These are phyloP conservation scores for Barnettozyma botsteinii DNA, from an alignment of 805 yeast genomes.

Conservation along the genomic window DNA sequence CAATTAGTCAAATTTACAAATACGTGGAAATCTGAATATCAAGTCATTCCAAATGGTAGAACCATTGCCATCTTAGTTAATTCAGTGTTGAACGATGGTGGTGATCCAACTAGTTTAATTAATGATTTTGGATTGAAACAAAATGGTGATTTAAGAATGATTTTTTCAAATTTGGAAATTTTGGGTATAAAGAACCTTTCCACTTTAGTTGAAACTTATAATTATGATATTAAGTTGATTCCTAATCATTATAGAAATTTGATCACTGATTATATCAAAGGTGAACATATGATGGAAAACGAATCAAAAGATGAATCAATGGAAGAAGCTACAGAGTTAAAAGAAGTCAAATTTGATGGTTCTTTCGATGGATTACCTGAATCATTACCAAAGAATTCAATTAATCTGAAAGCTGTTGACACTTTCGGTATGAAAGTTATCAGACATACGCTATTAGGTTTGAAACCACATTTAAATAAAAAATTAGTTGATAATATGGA, in stretches of 20 bases:
- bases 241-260: constrained; percentile 33
- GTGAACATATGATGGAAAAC: constrained; percentile 4
- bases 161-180: constrained; percentile 37
- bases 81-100: constrained; percentile 15
- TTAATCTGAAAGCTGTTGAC: constrained; percentile 57
- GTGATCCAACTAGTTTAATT: constrained; percentile 20
- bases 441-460: constrained; percentile 62
- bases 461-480: constrained; percentile 29
- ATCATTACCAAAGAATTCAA: constrained; percentile 48
- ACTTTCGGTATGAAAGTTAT: constrained; percentile 75
- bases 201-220: constrained; percentile 16
- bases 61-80: constrained; percentile 54
- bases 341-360: background rate
- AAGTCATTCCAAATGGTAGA: constrained; percentile 42
- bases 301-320: background rate
- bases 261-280: constrained; percentile 8
- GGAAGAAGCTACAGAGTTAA: background rate
- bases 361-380: constrained; percentile 26
- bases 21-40: constrained; percentile 28
- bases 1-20: constrained; percentile 41
- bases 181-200: constrained; percentile 44
- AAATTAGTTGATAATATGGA: constrained; percentile 28
- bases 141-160: constrained; percentile 21
- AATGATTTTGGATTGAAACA: constrained; percentile 22
- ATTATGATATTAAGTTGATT: constrained; percentile 18